phyloP scores from a whole-genome alignment of 441 rosid genomes.

The Brassica balearica region DNA sequence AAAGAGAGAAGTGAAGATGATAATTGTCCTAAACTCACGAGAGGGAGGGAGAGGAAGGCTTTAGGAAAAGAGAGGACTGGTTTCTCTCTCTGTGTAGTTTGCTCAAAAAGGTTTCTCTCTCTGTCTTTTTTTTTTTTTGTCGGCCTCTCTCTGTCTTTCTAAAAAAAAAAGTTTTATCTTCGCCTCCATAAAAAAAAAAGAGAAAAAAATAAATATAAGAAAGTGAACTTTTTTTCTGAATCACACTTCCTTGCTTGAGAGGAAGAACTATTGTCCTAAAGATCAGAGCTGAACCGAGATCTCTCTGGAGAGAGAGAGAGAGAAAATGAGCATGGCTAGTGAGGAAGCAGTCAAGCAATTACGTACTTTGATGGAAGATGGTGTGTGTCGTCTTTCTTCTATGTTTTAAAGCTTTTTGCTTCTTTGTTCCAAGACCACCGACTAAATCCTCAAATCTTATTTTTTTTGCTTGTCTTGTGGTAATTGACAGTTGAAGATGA shows the following conservation, averaged over 20 bases:
- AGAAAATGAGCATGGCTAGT: constrained; percentile 57
- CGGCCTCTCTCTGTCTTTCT: background rate
- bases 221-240: background rate
- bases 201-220: background rate
- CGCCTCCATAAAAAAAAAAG: background rate
- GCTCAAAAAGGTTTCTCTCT: background rate
- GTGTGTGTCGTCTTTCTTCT: constrained; percentile 52
- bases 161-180: background rate
- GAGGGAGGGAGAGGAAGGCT: background rate
- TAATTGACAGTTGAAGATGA: constrained; percentile 69
- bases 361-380: constrained; percentile 68
- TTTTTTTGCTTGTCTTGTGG: background rate
- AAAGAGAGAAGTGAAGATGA: background rate
- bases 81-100: background rate
- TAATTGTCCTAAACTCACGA: background rate
- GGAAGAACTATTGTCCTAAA: constrained; percentile 7
- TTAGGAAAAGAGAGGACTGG: background rate
- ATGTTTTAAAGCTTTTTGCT: constrained; percentile 15
- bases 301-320: constrained; percentile 22
- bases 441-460: background rate
- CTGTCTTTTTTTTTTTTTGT: background rate
- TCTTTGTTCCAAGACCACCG: constrained; percentile 17
- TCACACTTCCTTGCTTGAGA: background rate
- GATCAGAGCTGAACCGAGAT: constrained; percentile 32
- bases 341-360: constrained; percentile 80